Conservation (phyloP, 2,329 filamentous ascomycete genomes). For the Colletotrichum trifolii region DNA sequence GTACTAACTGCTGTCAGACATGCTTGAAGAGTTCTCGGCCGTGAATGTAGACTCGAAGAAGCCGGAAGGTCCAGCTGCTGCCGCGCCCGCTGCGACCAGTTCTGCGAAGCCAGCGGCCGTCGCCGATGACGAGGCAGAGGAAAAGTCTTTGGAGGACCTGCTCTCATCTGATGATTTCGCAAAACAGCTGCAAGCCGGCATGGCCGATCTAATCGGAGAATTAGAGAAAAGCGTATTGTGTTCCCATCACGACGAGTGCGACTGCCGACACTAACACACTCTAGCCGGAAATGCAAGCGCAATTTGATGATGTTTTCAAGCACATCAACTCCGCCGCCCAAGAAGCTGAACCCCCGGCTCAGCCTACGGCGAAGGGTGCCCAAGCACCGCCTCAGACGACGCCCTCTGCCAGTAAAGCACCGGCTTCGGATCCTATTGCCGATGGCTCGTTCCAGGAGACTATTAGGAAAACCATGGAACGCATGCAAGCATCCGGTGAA, state of each 20-base stretch:
- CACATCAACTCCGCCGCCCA: slow-evolving; percentile 70
- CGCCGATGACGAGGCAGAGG: slow-evolving; percentile 40
- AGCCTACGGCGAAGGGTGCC: slow-evolving; percentile 40
- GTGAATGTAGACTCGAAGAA: slow-evolving; percentile 65
- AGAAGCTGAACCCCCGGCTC: slow-evolving; percentile 26
- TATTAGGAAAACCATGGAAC: slow-evolving; percentile 93
- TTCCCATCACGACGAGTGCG: neutral
- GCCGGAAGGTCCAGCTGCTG: slow-evolving; percentile 32
- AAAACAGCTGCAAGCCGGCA: slow-evolving; percentile 87
- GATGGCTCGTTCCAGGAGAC: slow-evolving; percentile 89
- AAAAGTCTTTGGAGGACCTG: slow-evolving; percentile 50
- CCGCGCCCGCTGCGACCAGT: slow-evolving; percentile 34
- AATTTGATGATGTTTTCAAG: slow-evolving; percentile 83
- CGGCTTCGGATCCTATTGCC: slow-evolving; percentile 48
- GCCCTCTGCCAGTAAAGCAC: slow-evolving; percentile 30
- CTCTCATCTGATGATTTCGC: slow-evolving; percentile 82
- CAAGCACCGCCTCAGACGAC: slow-evolving; percentile 41
- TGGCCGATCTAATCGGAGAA: slow-evolving; percentile 84
- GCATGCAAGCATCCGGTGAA: slow-evolving; percentile 90
- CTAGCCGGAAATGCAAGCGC: slow-evolving; percentile 77
- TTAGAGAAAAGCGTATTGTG: slow-evolving; percentile 59
- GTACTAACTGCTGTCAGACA: slow-evolving; percentile 66
- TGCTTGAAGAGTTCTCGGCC: slow-evolving; percentile 90
- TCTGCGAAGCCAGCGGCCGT: slow-evolving; percentile 40
- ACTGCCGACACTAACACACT: slow-evolving; percentile 4